phyloP scores from a whole-genome alignment of 1,139 yeast genomes.

The Pichia kudriavzevii region DNA sequence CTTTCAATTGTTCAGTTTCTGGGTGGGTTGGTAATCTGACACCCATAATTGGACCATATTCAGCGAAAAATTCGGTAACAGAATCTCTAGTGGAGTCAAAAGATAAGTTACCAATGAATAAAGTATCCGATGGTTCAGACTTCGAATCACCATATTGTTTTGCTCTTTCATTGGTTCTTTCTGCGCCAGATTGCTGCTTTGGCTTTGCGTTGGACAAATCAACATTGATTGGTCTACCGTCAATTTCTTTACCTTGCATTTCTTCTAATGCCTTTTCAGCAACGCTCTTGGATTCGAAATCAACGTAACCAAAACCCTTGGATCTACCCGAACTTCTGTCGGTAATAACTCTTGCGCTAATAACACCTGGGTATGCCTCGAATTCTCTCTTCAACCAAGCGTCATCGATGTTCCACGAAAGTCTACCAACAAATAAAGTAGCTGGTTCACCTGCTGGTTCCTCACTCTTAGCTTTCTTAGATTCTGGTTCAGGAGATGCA shows the following conservation, averaged over 20 bases:
- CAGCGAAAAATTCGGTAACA: slow-evolving; percentile 64
- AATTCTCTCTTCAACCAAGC: slow-evolving; percentile 88
- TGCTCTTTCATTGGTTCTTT: slow-evolving; percentile 65
- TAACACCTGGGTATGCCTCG: slow-evolving; percentile 73
- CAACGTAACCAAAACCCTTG: slow-evolving; percentile 98
- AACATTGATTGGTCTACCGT: slow-evolving; percentile 92
- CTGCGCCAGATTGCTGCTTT: slow-evolving; percentile 35
- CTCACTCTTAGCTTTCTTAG: slow-evolving; percentile 29
- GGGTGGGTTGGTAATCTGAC: slow-evolving; percentile 97
- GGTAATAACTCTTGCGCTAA: slow-evolving; percentile 84
- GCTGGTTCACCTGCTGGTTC: slow-evolving; percentile 52
- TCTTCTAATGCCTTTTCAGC: slow-evolving; percentile 88
- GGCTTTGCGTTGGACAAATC: slow-evolving; percentile 89
- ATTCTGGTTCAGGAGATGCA: slow-evolving; percentile 33
- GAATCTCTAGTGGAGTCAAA: slow-evolving; percentile 80
- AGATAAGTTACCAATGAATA: slow-evolving; percentile 91
- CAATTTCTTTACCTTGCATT: slow-evolving; percentile 89
- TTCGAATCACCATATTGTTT: slow-evolving; percentile 82
- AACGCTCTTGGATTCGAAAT: slow-evolving; percentile 63
- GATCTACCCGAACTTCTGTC: slow-evolving; percentile 91
- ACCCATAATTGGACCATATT: slow-evolving; percentile 73
- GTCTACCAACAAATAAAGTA: slow-evolving; percentile 91
- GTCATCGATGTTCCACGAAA: slow-evolving; percentile 96
- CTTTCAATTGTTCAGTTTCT: slow-evolving; percentile 97
- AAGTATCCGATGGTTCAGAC: slow-evolving; percentile 88